Evolutionary conservation across 805 yeast species (phyloP), one percentile per base, ranked within the genome.

Genomic region (Yamadazyma kitorensis): DNA sequence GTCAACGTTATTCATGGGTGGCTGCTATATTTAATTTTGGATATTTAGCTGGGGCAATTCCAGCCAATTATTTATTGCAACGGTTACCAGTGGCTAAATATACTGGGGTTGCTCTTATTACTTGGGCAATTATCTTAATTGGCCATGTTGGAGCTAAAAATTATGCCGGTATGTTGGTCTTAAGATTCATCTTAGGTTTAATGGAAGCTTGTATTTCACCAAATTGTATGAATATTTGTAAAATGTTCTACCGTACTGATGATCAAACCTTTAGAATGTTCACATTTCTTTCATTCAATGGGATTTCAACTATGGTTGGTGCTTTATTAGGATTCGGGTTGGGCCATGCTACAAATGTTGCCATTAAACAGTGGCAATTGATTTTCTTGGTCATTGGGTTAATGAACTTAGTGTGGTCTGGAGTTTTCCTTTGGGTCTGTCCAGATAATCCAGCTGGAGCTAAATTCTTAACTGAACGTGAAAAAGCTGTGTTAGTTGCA

Each of bases 181-280:
- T 61, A 12, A 41, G 70, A 27, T 60, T 61, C 33, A 26, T 64
- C 6, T 48, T 65, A 30, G 82, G 82, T 2, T 42, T 52, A 13
- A 49, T 59, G 31, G 70, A 64, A 42, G 62, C 67, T 7, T 53
- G 61, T 14, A 54, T 61, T 26, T 47, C 57, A 6, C 61, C 72
- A 12, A 36, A 55, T 17, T 60, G 56, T 36, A 57, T 67, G 45
- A 51, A 54, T 40, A 46, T 65, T 31, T 54, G 61, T 24, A 49
- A 61, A 29, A 47, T 48, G 33, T 64, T 56, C 45, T 64, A 56
- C 42, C 55, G 52, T 11, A 53, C 49, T 31, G 49, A 55, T 14
- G 63, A 59, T 31, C 68, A 63, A 34, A 60, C 59, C 4, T 37
- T 55, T 21, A 36, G 60, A 43, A 45, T 55, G 49, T 51, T 50